These are phyloP conservation scores for Nicotiana obtusifolia DNA, from an alignment of 257 asterid genomes.

Conservation along the genomic window DNA sequence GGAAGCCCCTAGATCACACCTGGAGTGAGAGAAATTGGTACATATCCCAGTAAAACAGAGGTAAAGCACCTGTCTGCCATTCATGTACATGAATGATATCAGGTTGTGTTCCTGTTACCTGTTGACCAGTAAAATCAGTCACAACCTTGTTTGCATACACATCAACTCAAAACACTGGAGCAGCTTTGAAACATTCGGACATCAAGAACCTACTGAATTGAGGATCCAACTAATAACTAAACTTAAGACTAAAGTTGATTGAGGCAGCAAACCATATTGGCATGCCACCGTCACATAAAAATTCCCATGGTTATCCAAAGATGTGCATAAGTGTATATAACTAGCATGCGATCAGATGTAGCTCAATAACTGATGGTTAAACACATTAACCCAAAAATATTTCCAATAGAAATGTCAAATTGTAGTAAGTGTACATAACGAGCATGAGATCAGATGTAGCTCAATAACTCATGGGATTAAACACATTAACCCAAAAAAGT, in stretches of 20 bases:
- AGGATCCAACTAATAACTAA: neutral
- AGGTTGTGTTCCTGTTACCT: conserved; percentile 73
- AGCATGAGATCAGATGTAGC: neutral
- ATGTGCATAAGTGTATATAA: neutral
- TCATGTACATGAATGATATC: conserved; percentile 84
- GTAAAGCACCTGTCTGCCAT: conserved; percentile 80
- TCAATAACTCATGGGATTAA: neutral
- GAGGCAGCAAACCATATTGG: neutral
- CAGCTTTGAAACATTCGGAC: neutral
- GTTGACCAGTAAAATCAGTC: conserved; percentile 3
- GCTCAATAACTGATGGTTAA: neutral
- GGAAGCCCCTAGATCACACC: conserved; percentile 28
- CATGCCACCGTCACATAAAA: neutral
- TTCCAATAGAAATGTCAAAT: too few species aligned
- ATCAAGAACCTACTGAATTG: neutral
- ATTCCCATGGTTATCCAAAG: neutral
- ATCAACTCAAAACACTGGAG: neutral
- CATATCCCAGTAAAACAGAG: conserved; percentile 92
- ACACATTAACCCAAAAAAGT: neutral
- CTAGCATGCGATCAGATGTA: too few species aligned
- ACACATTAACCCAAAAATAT: neutral
- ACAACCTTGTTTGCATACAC: neutral
- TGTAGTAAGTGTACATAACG: neutral
- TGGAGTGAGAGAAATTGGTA: conserved; percentile 70
- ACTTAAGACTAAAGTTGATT: neutral